Evolutionary conservation across 768 basidiomycete genomes (phyloP).

Genomic region (Podaxis mareebaensis): DNA sequence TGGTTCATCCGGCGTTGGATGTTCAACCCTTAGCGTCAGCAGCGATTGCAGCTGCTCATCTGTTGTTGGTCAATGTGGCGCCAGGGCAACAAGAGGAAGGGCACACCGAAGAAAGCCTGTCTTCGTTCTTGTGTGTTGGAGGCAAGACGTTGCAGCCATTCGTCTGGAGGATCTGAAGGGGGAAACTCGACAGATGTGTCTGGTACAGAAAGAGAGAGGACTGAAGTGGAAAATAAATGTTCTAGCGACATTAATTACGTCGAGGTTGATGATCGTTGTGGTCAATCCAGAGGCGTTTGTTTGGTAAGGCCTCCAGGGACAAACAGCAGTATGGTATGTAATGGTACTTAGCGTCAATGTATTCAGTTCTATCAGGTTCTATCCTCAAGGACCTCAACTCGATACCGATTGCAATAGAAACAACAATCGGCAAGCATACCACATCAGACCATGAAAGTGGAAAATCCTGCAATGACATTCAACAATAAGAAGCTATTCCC

Average conservation of each 20-base stretch:
- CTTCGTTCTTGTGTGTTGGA: slow-evolving; percentile 49
- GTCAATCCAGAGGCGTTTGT: background rate
- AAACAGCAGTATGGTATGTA: background rate
- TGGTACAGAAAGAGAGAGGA: slow-evolving; percentile 65
- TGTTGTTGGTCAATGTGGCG: slow-evolving; percentile 30
- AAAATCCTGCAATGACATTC: background rate
- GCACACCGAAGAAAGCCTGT: slow-evolving; percentile 76
- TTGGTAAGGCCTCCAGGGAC: background rate
- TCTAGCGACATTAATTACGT: slow-evolving; percentile 50
- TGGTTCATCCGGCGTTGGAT: slow-evolving; percentile 45
- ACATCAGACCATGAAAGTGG: background rate
- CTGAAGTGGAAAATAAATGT: slow-evolving; percentile 58
- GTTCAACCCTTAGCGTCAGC: slow-evolving; percentile 56
- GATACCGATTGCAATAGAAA: background rate
- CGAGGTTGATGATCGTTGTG: background rate
- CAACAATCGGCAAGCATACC: background rate
- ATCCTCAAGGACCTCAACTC: background rate
- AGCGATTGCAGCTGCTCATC: slow-evolving; percentile 59
- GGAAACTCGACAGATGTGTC: slow-evolving; percentile 66
- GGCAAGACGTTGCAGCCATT: slow-evolving; percentile 56
- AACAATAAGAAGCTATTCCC: background rate
- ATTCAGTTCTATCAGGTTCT: background rate
- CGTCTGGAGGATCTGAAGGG: slow-evolving; percentile 41
- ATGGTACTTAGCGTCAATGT: too few relatives aligned
- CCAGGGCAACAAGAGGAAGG: slow-evolving; percentile 16